Conservation (phyloP, 495 filamentous ascomycete genomes). For the Trypethelium eluteriae region DNA sequence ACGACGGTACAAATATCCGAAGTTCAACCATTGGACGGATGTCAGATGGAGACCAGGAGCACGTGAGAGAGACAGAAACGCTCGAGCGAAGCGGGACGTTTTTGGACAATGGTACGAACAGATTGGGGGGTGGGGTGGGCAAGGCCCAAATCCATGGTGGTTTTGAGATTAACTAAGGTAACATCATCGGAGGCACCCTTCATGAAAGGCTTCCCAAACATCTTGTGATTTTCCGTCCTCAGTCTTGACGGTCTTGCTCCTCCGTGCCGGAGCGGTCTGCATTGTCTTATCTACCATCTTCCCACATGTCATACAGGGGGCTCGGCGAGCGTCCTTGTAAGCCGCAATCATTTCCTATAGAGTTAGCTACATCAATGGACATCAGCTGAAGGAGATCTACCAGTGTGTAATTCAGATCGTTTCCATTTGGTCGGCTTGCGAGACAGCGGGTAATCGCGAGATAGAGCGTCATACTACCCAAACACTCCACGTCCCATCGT, state of each 20-base stretch:
- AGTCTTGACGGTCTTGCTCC: slow-evolving; percentile 19
- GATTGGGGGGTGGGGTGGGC: background rate
- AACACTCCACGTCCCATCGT: slow-evolving; percentile 22
- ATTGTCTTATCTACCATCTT: slow-evolving; percentile 17
- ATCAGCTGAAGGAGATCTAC: slow-evolving; percentile 16
- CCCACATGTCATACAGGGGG: slow-evolving; percentile 22
- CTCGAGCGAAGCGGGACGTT: slow-evolving; percentile 2
- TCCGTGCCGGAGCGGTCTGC: slow-evolving; percentile 20
- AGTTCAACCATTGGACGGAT: slow-evolving; percentile 12
- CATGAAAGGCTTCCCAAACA: slow-evolving; percentile 28
- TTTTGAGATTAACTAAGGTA: background rate
- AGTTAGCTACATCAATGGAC: slow-evolving; percentile 7
- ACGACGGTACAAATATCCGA: slow-evolving; percentile 14
- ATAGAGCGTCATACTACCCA: slow-evolving; percentile 18
- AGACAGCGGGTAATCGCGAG: slow-evolving; percentile 22
- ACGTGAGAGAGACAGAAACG: background rate
- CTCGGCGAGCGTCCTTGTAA: slow-evolving; percentile 21
- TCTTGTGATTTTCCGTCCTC: slow-evolving; percentile 10
- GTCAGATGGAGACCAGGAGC: slow-evolving; percentile 14
- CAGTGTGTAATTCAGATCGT: slow-evolving; percentile 26
- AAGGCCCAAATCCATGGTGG: background rate
- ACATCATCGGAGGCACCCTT: slow-evolving; percentile 22
- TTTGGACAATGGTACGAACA: slow-evolving; percentile 3
- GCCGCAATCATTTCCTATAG: slow-evolving; percentile 30
- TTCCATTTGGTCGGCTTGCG: slow-evolving; percentile 18